Conservation (phyloP, 805 yeast genomes). For the Wickerhamomyces bisporus region DNA sequence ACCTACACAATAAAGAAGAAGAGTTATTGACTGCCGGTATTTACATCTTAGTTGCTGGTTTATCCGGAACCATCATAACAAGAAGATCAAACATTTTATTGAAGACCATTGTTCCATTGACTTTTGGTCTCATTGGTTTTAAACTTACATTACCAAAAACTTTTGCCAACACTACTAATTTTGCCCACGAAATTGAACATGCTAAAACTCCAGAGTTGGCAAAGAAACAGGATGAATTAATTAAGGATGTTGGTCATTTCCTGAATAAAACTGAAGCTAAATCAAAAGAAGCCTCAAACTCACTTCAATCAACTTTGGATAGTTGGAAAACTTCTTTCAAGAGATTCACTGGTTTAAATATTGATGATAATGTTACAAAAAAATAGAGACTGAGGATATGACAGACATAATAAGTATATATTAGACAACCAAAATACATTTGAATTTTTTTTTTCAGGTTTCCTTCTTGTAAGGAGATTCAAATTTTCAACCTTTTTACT, state of each 20-base stretch:
- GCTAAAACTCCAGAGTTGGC: constrained; percentile 59
- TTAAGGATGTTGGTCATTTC: constrained; percentile 39
- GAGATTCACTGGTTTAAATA: constrained; percentile 59
- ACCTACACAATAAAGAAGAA: constrained; percentile 60
- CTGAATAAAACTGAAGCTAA: constrained; percentile 35
- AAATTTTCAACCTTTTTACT: not conserved
- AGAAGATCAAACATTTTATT: constrained; percentile 58
- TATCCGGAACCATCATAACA: constrained; percentile 69
- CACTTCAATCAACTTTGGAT: constrained; percentile 22
- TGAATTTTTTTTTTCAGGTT: not conserved
- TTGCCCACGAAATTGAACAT: constrained; percentile 58
- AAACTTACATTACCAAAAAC: constrained; percentile 70
- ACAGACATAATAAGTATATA: not conserved
- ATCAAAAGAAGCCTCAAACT: constrained; percentile 23
- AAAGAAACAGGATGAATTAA: constrained; percentile 48
- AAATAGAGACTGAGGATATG: too few relatives aligned
- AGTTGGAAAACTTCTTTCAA: constrained; percentile 28
- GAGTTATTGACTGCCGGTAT: constrained; percentile 66
- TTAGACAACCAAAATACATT: not conserved
- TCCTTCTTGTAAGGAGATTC: not conserved
- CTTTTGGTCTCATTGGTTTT: constrained; percentile 61
- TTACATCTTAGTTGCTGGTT: constrained; percentile 61
- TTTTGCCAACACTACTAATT: constrained; percentile 50
- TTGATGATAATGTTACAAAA: constrained; percentile 58
- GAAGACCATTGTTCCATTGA: constrained; percentile 51